Base-by-base conservation (phyloP, 2,329 filamentous ascomycete species). In the Aspergillus spinulosporus region DNA sequence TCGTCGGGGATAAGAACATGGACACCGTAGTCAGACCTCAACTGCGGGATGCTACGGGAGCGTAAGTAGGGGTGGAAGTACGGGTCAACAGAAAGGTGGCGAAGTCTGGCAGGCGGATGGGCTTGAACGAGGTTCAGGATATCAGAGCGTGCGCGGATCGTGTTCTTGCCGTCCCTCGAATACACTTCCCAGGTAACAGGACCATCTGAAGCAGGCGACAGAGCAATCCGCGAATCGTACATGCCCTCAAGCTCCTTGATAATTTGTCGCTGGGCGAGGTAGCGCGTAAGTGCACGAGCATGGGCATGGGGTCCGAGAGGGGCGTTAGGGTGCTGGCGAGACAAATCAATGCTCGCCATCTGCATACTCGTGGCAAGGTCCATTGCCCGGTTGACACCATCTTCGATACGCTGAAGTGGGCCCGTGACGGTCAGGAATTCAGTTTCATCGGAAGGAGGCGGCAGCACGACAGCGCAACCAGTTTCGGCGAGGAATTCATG, bases 401-500 rank as follows among this genome's bases (percentile, higher is more conserved):
- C 80, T 59, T 89, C 82, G 54, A 97, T 85, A 65, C 84, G 85
- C 60, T 89, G 84, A 5, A 86, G 76, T 14, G 88, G 91, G 3
- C 94, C 94, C 61, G 96, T 86, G 61, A 99, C 84, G 31, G 90
- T 93, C 46, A 97, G 84, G 42, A 85, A 86, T 66, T 96, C 90
- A 46, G 90, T 89, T 56, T 94, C 89, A 52, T 90, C 86, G 26
- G 88, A 85, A 28, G 81, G 81, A 5, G 91, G 84, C 52, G 87
- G 93, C 45, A 97, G 76, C 56, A 97, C 84, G 58, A 97, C 88
- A 43, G 89, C 85, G 74, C 94, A 99, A 60, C 93, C 93, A 56
- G 94, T 97, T 68, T 96, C 86, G 44, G 87, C 83, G 62, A 97
- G 86, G 79, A 99, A 97, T 46, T 96, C 86, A 56, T 97, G 86